These are phyloP conservation scores for Lyophyllum atratum DNA, from an alignment of 768 basidiomycete species.

Conservation along the genomic window DNA sequence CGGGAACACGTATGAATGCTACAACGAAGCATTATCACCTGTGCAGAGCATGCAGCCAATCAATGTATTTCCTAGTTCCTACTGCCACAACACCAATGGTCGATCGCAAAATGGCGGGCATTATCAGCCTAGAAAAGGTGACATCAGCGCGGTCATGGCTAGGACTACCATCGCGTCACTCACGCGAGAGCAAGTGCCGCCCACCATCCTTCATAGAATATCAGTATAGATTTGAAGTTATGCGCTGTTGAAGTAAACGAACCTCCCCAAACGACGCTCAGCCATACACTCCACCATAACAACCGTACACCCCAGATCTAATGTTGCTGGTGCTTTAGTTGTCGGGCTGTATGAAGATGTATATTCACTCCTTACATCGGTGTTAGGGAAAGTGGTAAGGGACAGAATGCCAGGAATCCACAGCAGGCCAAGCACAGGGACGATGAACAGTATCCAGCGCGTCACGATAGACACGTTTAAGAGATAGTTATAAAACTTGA, in stretches of 20 bases:
- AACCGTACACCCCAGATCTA: constrained; percentile 63
- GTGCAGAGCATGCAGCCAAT: constrained; percentile 70
- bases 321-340: neutral
- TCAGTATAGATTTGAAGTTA: neutral
- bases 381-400: constrained; percentile 48
- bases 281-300: constrained; percentile 86
- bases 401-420: constrained; percentile 81
- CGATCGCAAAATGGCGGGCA: constrained; percentile 53
- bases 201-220: constrained; percentile 67
- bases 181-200: constrained; percentile 65
- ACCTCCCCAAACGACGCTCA: constrained; percentile 79
- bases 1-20: neutral
- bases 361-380: constrained; percentile 39
- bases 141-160: constrained; percentile 9
- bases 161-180: constrained; percentile 22
- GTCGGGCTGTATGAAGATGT: constrained; percentile 3
- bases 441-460: constrained; percentile 78
- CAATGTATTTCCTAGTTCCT: constrained; percentile 71
- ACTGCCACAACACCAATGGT: constrained; percentile 79
- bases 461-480: constrained; percentile 76
- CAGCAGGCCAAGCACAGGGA: constrained; percentile 65
- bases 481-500: constrained; percentile 71
- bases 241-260: constrained; percentile 19
- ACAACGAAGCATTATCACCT: constrained; percentile 38
- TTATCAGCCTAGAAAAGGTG: constrained; percentile 38